These are phyloP conservation scores for Rhizopus stolonifer DNA, from an alignment of 371 early-diverging fungal genomes.

Conservation along the genomic window DNA sequence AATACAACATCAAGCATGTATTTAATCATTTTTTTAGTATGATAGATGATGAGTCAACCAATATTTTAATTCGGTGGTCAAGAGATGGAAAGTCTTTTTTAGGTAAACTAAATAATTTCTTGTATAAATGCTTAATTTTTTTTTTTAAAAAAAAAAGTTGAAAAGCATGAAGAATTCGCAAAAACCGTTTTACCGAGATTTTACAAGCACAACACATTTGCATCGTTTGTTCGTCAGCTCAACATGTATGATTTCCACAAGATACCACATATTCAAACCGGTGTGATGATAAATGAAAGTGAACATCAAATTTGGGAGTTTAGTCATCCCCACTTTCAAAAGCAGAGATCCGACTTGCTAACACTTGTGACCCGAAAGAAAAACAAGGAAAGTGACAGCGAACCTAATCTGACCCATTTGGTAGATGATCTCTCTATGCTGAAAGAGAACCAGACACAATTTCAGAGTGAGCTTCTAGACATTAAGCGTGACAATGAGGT, in stretches of 20 bases:
- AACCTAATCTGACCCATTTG: conserved; percentile 48
- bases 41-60: conserved; percentile 66
- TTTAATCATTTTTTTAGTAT: conserved; percentile 55
- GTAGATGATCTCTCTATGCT: conserved; percentile 78
- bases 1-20: neutral
- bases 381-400: conserved; percentile 43
- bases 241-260: conserved; percentile 92
- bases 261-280: conserved; percentile 75
- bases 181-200: conserved; percentile 79
- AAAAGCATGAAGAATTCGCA: conserved; percentile 77
- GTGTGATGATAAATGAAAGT: conserved; percentile 63
- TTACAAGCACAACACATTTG: conserved; percentile 94
- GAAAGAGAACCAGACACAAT: conserved; percentile 79
- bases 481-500: conserved; percentile 84
- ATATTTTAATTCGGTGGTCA: conserved; percentile 75
- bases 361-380: conserved; percentile 54
- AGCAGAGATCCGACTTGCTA: conserved; percentile 53
- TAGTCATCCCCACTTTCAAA: conserved; percentile 53
- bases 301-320: conserved; percentile 67
- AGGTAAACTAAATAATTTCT: conserved; percentile 29
- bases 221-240: conserved; percentile 92
- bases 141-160: conserved; percentile 40
- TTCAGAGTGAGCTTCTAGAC: conserved; percentile 75
- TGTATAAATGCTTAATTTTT: neutral
- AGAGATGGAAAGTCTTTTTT: conserved; percentile 74